Base-by-base conservation (phyloP, 2,329 filamentous ascomycete species). In the Aspergillus brasiliensis region DNA sequence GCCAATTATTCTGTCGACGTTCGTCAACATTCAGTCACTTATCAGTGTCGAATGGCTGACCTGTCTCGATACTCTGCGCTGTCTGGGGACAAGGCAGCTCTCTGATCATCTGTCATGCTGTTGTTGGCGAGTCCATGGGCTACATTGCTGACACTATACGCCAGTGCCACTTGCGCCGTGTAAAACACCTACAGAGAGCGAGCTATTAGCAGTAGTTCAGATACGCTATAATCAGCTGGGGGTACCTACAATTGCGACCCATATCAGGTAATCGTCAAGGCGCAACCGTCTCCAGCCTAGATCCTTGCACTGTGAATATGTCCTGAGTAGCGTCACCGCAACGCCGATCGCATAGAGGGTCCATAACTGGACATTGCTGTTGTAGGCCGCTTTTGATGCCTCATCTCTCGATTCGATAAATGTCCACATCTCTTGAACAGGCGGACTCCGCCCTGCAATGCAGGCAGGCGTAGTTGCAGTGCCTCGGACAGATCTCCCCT, bases 201-300 rank as follows among this genome's bases (percentile, higher is more conserved):
- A 19, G 19, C 8, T 51, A 59, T 68, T 51, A 68, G 46, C 37
- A 44, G 28, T 38, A 2, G 15, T 17, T 2, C 2, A 17, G 2
- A 28, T 8, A 15, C 2, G 10, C 19, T 17, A 25, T 3, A 2
- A 10, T 51, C 17, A 7, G 56, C 13, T 40, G 6, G 68, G 42
- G 47, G 80, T 10, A 65, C 78, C 57, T 66, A 85, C 81, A 60
- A 79, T 76, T 25, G 78, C 83, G n/a, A 83, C 25, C 62, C 81
- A 73, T 67, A 85, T 82, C 15, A 87, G 68, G 61, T 82, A 85
- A 62, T 88, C 85, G 64, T 59, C 85, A 79, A 11, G 79, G 77
- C 17, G 67, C 42, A 74, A 48, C 61, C 69, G 58, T 52, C 63
- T 65, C n/a, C 63, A 62, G 3, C 71, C 71, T 6, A 65, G 64